These are phyloP conservation scores for Microdochium paspali DNA, from an alignment of 2,329 filamentous ascomycete species.

Conservation along the genomic window DNA sequence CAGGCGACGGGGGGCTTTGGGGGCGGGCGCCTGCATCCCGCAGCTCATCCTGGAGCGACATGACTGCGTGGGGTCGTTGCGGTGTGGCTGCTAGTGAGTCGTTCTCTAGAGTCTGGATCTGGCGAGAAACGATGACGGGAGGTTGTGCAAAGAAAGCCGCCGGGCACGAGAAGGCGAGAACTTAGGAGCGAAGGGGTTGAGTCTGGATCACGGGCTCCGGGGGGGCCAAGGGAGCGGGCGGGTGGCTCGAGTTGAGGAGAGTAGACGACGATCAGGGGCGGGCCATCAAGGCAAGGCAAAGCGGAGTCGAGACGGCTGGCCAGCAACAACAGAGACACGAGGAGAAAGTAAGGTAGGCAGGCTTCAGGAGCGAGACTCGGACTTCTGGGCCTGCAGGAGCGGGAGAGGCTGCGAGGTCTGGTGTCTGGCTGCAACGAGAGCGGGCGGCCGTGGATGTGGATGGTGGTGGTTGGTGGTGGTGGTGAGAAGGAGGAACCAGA, in stretches of 20 bases:
- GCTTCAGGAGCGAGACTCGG: neutral
- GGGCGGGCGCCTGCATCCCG: conserved; percentile 11
- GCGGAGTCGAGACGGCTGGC: neutral
- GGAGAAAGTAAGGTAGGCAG: neutral
- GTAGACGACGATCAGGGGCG: neutral
- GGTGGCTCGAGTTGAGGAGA: neutral
- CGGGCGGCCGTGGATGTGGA: too few relatives aligned
- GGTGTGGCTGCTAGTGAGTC: neutral
- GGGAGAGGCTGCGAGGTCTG: neutral
- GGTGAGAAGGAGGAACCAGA: too few relatives aligned
- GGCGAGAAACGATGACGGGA: too few relatives aligned
- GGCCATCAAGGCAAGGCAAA: neutral
- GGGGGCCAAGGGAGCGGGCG: neutral
- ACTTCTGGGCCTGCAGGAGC: neutral
- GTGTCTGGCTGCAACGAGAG: neutral
- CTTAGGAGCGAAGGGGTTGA: neutral
- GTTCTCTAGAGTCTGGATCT: neutral
- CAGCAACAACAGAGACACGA: neutral
- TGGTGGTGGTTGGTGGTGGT: too few relatives aligned
- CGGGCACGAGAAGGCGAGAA: neutral
- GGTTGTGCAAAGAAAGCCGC: neutral
- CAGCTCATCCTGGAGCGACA: conserved; percentile 20
- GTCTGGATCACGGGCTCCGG: neutral
- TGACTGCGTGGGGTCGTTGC: conserved; percentile 3
- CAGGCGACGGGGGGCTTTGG: conserved; percentile 15